Conservation (phyloP, 2,329 filamentous ascomycete genomes). For the Sporothrix dimorphospora region DNA sequence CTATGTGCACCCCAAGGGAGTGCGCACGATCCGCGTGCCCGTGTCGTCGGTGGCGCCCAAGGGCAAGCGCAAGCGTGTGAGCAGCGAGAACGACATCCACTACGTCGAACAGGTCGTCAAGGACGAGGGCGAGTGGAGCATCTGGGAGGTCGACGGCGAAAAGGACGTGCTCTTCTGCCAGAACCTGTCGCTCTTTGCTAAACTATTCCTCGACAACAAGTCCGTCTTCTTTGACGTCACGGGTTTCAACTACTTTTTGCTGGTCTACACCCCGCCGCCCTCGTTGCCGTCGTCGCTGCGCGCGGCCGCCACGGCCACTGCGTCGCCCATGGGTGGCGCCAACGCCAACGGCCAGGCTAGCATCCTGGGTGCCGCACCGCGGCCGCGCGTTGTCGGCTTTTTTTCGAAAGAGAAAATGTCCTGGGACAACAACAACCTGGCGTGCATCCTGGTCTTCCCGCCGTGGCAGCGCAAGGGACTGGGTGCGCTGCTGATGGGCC, state of each 20-base stretch:
- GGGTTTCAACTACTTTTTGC: conserved; percentile 91
- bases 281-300: conserved; percentile 28
- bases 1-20: conserved; percentile 64
- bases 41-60: conserved; percentile 40
- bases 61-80: conserved; percentile 45
- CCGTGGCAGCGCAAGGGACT: conserved; percentile 92
- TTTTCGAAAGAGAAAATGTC: conserved; percentile 99
- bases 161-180: conserved; percentile 87
- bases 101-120: conserved; percentile 51
- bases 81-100: conserved; percentile 24
- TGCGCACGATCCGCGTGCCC: conserved; percentile 46
- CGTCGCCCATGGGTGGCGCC: conserved; percentile 27
- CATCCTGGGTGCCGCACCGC: conserved; percentile 25
- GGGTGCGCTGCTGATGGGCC: conserved; percentile 85
- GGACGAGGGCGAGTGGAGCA: conserved; percentile 74
- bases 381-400: conserved; percentile 74
- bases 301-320: conserved; percentile 22
- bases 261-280: conserved; percentile 70
- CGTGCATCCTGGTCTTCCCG: conserved; percentile 93
- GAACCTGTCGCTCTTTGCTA: conserved; percentile 93
- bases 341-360: conserved; percentile 12
- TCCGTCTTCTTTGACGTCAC: conserved; percentile 97
- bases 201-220: conserved; percentile 97
- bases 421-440: conserved; percentile 98
- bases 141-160: conserved; percentile 93